Conservation (phyloP, 768 basidiomycete species). For the Astraeus odoratus region DNA sequence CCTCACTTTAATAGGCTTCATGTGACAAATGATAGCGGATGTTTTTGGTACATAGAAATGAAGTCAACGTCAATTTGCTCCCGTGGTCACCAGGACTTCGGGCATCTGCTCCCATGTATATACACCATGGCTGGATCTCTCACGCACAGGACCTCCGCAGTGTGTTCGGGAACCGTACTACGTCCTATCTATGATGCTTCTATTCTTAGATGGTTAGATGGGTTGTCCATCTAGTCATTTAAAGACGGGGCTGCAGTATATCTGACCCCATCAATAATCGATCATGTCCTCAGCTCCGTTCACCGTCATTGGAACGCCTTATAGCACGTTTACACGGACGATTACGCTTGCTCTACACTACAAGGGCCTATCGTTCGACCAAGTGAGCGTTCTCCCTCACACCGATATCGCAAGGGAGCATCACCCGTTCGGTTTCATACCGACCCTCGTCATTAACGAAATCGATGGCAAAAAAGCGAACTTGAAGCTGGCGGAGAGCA, state of each 20-base stretch:
- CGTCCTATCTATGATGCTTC: no score
- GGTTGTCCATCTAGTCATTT: no score
- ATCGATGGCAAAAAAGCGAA: slow-evolving; percentile 16
- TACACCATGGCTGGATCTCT: no score
- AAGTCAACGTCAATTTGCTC: no score
- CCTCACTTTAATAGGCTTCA: no score
- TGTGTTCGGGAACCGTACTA: no score
- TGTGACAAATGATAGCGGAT: no score
- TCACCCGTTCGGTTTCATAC: slow-evolving; percentile 27
- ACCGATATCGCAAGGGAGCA: slow-evolving; percentile 21
- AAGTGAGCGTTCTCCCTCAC: slow-evolving; percentile 20
- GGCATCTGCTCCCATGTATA: no score
- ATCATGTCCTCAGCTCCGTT: slow-evolving; percentile 16
- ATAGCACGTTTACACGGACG: slow-evolving; percentile 27
- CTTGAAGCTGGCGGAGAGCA: slow-evolving; percentile 22
- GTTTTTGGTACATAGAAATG: no score
- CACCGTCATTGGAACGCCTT: slow-evolving; percentile 27
- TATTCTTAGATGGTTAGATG: no score
- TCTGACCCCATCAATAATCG: not conserved
- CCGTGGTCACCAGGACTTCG: no score
- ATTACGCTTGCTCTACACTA: slow-evolving; percentile 24
- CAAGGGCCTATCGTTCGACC: slow-evolving; percentile 22
- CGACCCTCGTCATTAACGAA: slow-evolving; percentile 25
- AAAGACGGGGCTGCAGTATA: not conserved
- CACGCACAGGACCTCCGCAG: no score